Percentiles rank a stretch among this genome's conserved stretches.
Conservation (phyloP, 768 basidiomycete species). For the Boletus barrowsii region DNA sequence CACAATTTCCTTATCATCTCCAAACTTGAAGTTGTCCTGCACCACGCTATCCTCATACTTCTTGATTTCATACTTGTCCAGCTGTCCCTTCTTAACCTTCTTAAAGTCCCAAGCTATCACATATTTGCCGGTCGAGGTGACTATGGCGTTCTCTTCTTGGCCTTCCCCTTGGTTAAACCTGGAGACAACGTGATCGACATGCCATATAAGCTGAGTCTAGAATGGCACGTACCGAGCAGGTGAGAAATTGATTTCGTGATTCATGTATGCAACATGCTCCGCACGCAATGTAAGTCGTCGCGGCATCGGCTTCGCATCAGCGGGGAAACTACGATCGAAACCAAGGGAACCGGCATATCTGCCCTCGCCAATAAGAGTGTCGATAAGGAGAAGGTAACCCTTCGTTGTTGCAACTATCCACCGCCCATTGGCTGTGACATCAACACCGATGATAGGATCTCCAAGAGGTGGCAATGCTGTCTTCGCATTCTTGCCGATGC, state of each 20-base stretch:
- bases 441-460: slow-evolving; percentile 92
- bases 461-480: slow-evolving; percentile 94
- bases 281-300: slow-evolving; percentile 80
- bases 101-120: slow-evolving; percentile 97
- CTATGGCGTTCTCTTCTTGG: slow-evolving; percentile 89
- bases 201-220: neutral
- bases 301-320: slow-evolving; percentile 88
- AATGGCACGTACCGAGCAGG: slow-evolving; percentile 72
- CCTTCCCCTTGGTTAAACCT: slow-evolving; percentile 93
- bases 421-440: slow-evolving; percentile 90
- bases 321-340: slow-evolving; percentile 95
- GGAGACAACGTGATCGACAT: slow-evolving; percentile 7
- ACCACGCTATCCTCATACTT: slow-evolving; percentile 93
- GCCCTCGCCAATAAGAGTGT: slow-evolving; percentile 91
- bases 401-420: slow-evolving; percentile 96
- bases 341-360: slow-evolving; percentile 78
- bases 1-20: slow-evolving; percentile 95
- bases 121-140: slow-evolving; percentile 89
- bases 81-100: slow-evolving; percentile 88
- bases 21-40: slow-evolving; percentile 97
- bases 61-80: slow-evolving; percentile 95
- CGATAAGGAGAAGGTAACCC: slow-evolving; percentile 90
- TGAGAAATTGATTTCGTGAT: slow-evolving; percentile 79
- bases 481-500: slow-evolving; percentile 98
- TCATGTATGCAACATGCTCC: slow-evolving; percentile 96